Evolutionary conservation across 495 filamentous ascomycete species (phyloP).

Genomic region (Xylaria bambusicola): DNA sequence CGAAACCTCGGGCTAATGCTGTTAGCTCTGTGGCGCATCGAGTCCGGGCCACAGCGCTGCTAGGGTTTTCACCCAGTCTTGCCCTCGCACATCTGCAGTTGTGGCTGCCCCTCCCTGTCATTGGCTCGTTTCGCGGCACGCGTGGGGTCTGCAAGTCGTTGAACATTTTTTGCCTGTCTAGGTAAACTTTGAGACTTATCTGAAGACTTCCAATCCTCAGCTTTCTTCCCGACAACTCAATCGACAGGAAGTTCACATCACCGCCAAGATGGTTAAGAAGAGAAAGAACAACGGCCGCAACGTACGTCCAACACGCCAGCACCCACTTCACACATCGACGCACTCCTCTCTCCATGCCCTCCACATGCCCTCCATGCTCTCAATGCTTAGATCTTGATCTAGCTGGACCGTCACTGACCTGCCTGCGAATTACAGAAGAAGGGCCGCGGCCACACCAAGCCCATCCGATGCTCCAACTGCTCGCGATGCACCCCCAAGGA

Average conservation of each 20-base stretch:
- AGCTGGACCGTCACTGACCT: slow-evolving; percentile 83
- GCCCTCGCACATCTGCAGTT: slow-evolving; percentile 12
- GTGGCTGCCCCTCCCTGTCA: background rate
- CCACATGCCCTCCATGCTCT: too few species aligned
- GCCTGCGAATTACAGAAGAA: slow-evolving; percentile 64
- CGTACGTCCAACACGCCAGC: slow-evolving; percentile 16
- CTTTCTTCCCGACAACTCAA: slow-evolving; percentile 34
- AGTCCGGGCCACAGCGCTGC: slow-evolving; percentile 2
- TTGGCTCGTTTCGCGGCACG: slow-evolving; percentile 3
- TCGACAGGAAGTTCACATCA: slow-evolving; percentile 39
- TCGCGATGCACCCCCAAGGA: slow-evolving; percentile 99
- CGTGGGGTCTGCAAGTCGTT: slow-evolving; percentile 1
- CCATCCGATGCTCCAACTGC: slow-evolving; percentile 99
- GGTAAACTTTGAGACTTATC: slow-evolving; percentile 3
- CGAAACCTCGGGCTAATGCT: slow-evolving; percentile 21
- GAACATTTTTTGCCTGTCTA: slow-evolving; percentile 14
- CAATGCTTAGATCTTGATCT: too few species aligned
- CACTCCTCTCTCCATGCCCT: too few species aligned
- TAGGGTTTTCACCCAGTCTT: slow-evolving; percentile 17
- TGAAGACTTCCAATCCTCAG: slow-evolving; percentile 14
- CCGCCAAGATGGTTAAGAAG: slow-evolving; percentile 99
- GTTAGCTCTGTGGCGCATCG: background rate
- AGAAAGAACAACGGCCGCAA: slow-evolving; percentile 87
- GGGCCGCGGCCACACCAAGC: slow-evolving; percentile 98
- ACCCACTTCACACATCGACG: too few species aligned